A percentile compares a stretch with the other conserved stretches of the same genome.
These are phyloP conservation scores for Knoxdaviesia capensis DNA, from an alignment of 2,329 filamentous ascomycete species.

Conservation along the genomic window DNA sequence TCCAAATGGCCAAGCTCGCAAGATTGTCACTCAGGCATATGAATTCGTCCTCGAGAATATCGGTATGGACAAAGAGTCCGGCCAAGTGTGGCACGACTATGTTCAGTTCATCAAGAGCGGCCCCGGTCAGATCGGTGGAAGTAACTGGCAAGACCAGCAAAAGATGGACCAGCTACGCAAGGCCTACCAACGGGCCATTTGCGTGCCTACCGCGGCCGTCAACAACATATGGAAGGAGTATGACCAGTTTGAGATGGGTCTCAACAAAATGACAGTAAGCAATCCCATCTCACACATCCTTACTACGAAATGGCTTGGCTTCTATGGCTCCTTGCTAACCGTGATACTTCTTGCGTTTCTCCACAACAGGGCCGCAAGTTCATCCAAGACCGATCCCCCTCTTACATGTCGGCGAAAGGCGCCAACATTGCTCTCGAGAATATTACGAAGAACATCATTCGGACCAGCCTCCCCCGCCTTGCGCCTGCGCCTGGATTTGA, in stretches of 20 bases:
- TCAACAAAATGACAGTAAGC: conserved; percentile 78
- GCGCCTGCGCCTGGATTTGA: conserved; percentile 74
- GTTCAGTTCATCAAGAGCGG: conserved; percentile 81
- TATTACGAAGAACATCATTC: conserved; percentile 54
- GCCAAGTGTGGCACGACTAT: conserved; percentile 83
- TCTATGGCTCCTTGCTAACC: neutral
- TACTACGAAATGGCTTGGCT: neutral
- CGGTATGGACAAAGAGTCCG: conserved; percentile 79
- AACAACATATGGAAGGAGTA: conserved; percentile 93
- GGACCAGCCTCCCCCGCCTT: conserved; percentile 60
- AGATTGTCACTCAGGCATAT: conserved; percentile 68
- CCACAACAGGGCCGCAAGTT: conserved; percentile 70
- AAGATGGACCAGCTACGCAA: conserved; percentile 92
- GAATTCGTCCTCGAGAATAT: conserved; percentile 82
- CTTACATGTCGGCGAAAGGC: conserved; percentile 90
- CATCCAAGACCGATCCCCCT: conserved; percentile 75
- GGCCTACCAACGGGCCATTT: conserved; percentile 78
- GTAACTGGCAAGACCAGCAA: conserved; percentile 87
- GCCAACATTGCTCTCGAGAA: conserved; percentile 84
- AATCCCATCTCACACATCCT: neutral
- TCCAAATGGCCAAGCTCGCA: conserved; percentile 52
- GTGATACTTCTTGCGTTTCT: neutral
- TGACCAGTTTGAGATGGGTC: conserved; percentile 80
- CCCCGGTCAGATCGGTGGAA: conserved; percentile 69
- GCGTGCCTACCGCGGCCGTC: conserved; percentile 65